phyloP scores from a whole-genome alignment of 192 early-diverging fungal genomes.

The Borealophlyctis nickersoniae region DNA sequence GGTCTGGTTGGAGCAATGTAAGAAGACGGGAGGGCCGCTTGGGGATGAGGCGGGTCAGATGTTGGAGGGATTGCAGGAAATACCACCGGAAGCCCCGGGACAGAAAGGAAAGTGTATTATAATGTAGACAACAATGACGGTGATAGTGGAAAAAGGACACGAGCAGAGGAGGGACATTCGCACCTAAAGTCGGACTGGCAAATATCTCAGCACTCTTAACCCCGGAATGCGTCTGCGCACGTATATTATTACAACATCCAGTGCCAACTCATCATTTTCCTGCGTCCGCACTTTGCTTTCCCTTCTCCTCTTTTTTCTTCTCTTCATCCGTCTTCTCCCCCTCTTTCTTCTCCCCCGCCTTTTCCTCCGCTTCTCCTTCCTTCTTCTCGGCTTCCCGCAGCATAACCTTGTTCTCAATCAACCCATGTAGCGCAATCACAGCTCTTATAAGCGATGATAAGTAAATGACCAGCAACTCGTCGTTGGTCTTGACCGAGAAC shows the following conservation, averaged over 20 bases:
- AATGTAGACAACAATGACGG: too few species aligned
- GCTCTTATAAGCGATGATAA: slow-evolving; percentile 86
- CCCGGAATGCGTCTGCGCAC: too few species aligned
- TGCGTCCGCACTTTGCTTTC: slow-evolving; percentile 4
- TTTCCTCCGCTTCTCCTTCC: slow-evolving; percentile 27
- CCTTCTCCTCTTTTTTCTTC: slow-evolving; percentile 29
- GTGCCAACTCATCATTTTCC: too few species aligned
- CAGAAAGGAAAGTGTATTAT: neutral
- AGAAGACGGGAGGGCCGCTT: slow-evolving; percentile 13
- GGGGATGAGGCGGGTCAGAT: slow-evolving; percentile 1
- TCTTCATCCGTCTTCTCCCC: slow-evolving; percentile 27
- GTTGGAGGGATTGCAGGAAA: neutral
- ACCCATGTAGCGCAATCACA: slow-evolving; percentile 93
- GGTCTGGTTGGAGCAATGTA: slow-evolving; percentile 3
- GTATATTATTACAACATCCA: too few species aligned
- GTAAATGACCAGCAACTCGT: slow-evolving; percentile 93
- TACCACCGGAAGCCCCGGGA: neutral
- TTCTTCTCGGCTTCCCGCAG: slow-evolving; percentile 68
- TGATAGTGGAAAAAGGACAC: too few species aligned
- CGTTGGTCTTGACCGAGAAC: slow-evolving; percentile 93
- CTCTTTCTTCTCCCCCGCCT: slow-evolving; percentile 36
- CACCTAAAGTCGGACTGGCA: too few species aligned
- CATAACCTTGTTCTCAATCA: slow-evolving; percentile 97
- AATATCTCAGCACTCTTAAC: too few species aligned
- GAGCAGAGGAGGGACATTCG: too few species aligned